Conservation (phyloP, 805 yeast genomes). For the Starmerella roubikii region DNA sequence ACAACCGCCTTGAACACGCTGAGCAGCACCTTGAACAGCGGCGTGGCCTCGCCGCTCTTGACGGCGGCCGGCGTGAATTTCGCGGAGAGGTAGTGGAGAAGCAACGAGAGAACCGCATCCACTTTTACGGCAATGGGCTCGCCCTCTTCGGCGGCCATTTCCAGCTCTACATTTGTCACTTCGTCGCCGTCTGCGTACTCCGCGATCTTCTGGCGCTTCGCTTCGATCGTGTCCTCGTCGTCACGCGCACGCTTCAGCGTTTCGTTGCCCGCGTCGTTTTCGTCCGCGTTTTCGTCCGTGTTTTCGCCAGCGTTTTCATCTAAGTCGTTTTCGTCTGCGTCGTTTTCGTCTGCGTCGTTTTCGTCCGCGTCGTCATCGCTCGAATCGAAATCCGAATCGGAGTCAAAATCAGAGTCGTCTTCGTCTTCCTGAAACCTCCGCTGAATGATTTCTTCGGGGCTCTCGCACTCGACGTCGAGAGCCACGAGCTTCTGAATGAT, state of each 20-base stretch:
- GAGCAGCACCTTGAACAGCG: constrained; percentile 57
- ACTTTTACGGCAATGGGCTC: constrained; percentile 50
- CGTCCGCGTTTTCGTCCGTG: constrained; percentile 1
- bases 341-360: constrained; percentile 9
- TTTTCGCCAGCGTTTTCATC: constrained; percentile 21
- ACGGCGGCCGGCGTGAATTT: constrained; percentile 40
- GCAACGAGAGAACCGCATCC: constrained; percentile 49
- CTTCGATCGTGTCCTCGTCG: constrained; percentile 20
- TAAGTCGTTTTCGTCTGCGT: constrained; percentile 13
- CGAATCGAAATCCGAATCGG: constrained; percentile 24
- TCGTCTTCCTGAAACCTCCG: constrained; percentile 23
- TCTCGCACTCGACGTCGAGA: constrained; percentile 83
- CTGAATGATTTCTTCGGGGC: constrained; percentile 40
- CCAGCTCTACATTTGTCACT: constrained; percentile 25
- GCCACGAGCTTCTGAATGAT: constrained; percentile 69
- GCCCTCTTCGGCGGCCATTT: constrained; percentile 31
- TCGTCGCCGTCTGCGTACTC: constrained; percentile 22
- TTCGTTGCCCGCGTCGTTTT: background rate
- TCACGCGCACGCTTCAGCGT: constrained; percentile 21
- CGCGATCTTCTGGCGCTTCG: background rate
- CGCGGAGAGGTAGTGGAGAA: constrained; percentile 39
- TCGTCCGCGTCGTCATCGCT: constrained; percentile 25
- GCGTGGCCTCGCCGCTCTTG: constrained; percentile 49
- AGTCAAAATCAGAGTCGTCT: constrained; percentile 25
- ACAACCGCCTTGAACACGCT: constrained; percentile 70